phyloP scores from a whole-genome alignment of 1,284 basidiomycete species.

The Ustanciosporium gigantosporum region DNA sequence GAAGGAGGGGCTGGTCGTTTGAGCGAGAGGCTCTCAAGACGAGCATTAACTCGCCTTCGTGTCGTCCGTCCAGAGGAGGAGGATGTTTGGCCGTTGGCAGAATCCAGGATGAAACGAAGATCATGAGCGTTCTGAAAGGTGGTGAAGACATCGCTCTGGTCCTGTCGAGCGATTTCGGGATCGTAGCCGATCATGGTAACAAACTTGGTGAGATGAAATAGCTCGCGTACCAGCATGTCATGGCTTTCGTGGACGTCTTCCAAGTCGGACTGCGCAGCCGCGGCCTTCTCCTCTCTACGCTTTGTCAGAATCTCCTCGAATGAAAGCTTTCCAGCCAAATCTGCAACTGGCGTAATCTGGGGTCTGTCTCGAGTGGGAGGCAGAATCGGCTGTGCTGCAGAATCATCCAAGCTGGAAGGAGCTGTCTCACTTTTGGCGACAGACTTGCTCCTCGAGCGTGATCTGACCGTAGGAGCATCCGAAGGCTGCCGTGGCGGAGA shows the following conservation, averaged over 20 bases:
- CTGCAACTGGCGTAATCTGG: conserved; percentile 20
- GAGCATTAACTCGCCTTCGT: conserved; percentile 31
- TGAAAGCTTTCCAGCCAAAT: conserved; percentile 5
- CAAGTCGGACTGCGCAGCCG: conserved; percentile 28
- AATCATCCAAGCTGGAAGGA: not conserved
- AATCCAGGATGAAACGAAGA: conserved; percentile 27
- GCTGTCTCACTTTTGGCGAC: no score
- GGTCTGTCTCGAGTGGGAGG: conserved; percentile 1
- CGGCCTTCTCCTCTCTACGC: conserved; percentile 18
- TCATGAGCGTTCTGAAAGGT: conserved; percentile 42
- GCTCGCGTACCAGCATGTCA: conserved; percentile 50
- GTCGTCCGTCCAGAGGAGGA: conserved; percentile 28
- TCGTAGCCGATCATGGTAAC: conserved; percentile 54
- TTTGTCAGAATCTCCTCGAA: conserved; percentile 23
- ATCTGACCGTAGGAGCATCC: not conserved
- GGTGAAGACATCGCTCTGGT: conserved; percentile 43
- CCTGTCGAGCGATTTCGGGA: conserved; percentile 32
- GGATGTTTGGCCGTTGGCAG: conserved; percentile 5
- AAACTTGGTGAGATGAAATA: conserved; percentile 52
- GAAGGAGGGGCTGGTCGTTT: conserved; percentile 17
- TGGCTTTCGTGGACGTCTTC: conserved; percentile 44
- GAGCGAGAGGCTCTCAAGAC: conserved; percentile 36
- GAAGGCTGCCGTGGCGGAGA: not conserved
- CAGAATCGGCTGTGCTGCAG: not conserved
- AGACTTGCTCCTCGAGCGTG: not conserved